Percentiles rank a stretch among this genome's conserved stretches.
Evolutionary conservation across 305 asterid species (phyloP).

Genomic region (Ilex paraguariensis): DNA sequence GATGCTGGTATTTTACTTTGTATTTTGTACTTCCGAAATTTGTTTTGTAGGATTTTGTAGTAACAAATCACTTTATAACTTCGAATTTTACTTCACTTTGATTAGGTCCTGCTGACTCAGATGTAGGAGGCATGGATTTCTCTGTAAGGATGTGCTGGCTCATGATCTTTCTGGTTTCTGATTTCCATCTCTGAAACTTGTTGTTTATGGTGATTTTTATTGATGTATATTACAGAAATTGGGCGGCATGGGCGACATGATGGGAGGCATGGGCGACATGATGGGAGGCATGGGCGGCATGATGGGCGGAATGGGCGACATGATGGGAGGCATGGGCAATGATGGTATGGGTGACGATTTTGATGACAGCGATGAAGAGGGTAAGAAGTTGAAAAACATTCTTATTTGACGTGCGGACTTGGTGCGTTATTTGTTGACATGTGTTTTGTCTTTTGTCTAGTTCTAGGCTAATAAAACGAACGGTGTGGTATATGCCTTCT

Average conservation of each 20-base stretch:
- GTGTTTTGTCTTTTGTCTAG: neutral
- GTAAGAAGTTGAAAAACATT: conserved; percentile 23
- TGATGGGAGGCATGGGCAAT: conserved; percentile 30
- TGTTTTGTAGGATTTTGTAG: neutral
- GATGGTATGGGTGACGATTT: conserved; percentile 55
- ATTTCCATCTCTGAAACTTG: neutral
- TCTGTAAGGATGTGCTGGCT: conserved; percentile 39
- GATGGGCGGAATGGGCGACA: conserved; percentile 22
- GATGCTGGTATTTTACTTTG: conserved; percentile 38
- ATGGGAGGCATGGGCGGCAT: conserved; percentile 30
- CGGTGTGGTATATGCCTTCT: too few species aligned
- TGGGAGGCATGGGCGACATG: conserved; percentile 23
- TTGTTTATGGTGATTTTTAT: conserved; percentile 11
- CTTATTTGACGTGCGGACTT: conserved; percentile 4
- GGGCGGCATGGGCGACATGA: too few species aligned
- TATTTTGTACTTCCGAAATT: neutral
- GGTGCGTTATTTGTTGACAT: neutral
- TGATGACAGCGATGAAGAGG: conserved; percentile 87
- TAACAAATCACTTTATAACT: conserved; percentile 2
- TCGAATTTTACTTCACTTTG: conserved; percentile 5
- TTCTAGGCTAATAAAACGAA: too few species aligned
- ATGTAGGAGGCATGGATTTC: conserved; percentile 86
- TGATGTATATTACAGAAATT: conserved; percentile 38
- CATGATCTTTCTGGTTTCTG: neutral
- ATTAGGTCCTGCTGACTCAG: conserved; percentile 61